Conservation (phyloP, 441 rosid species). For the Corymbia calophylla region DNA sequence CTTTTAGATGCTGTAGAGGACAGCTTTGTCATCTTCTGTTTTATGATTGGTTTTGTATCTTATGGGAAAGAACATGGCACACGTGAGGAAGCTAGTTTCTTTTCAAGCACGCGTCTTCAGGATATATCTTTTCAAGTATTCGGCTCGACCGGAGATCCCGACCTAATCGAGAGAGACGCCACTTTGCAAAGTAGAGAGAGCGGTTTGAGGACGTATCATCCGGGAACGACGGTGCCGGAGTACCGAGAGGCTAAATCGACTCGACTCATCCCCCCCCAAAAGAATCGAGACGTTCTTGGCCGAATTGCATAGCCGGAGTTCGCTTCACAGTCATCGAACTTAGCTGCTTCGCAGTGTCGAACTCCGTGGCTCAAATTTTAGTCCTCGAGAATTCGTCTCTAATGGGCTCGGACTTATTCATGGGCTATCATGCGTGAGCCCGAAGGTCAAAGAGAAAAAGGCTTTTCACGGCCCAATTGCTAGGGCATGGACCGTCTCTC, state of each 20-base stretch:
- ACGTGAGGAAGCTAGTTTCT: background rate
- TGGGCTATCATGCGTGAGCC: background rate
- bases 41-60: background rate
- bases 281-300: background rate
- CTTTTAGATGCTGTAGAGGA: background rate
- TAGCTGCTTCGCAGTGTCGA: background rate
- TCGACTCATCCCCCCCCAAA: background rate
- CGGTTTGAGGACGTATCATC: background rate
- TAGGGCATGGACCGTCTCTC: background rate
- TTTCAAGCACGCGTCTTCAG: background rate
- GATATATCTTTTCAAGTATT: background rate
- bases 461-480: background rate
- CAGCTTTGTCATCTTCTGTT: background rate
- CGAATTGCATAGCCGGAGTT: background rate
- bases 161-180: background rate
- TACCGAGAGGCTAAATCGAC: background rate
- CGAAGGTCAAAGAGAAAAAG: background rate
- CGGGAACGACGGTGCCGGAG: background rate
- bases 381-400: background rate
- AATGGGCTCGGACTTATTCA: background rate
- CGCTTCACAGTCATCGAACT: background rate
- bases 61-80: background rate
- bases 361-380: background rate
- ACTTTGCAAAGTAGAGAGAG: background rate
- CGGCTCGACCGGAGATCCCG: background rate